Evolutionary conservation across 2,329 filamentous ascomycete species (phyloP), one percentile per base, ranked within the genome.

Genomic region (Ilyonectria robusta): DNA sequence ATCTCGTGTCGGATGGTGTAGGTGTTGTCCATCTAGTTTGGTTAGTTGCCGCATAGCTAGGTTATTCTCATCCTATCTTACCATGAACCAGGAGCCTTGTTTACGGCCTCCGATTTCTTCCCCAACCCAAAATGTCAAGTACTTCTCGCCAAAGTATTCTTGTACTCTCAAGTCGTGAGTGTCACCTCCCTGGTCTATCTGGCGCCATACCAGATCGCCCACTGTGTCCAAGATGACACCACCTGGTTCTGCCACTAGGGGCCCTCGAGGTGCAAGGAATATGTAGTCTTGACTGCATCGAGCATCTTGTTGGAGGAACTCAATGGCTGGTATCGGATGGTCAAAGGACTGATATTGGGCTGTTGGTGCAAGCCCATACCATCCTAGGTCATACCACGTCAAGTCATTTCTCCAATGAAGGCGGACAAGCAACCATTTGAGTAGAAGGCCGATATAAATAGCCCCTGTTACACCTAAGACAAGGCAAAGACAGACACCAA

Each of bases 31-130:
- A 59, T 59, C 56, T 59, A 13, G 6, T 33, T 17, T 10, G 33
- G 56, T 59, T 15, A 59, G 56, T 26, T 8, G 10, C 17, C 26
- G 7, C 17, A 13, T 11, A 4, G n/a, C 8, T 17, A 11, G 23
- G 33, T 19, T 4, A 44, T 11, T n/a, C 13, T 19, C 29, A 40
- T 58, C 35, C 3, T n/a, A 17, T 47, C 44, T 59, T 47, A 37
- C 56, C 42, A 59, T 59, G 44, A 59, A 59, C 56, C 56, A 59
- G 6, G 56, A 59, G n/a, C 56, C 56, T 59, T 48, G 56, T n/a
- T 59, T 59, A 6, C 40, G 56, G 7, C 56, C 56, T 26, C 17
- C 56, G 1, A 19, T n/a, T 21, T 50, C 42, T 19, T 33, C 35
- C 6, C 56, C 56, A 2, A 31, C 44, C 44, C 56, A 59, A 35